Evolutionary conservation across 2,329 filamentous ascomycete genomes (phyloP), one percentile per base, ranked within the genome.

Genomic region (Nigrograna mackinnonii): DNA sequence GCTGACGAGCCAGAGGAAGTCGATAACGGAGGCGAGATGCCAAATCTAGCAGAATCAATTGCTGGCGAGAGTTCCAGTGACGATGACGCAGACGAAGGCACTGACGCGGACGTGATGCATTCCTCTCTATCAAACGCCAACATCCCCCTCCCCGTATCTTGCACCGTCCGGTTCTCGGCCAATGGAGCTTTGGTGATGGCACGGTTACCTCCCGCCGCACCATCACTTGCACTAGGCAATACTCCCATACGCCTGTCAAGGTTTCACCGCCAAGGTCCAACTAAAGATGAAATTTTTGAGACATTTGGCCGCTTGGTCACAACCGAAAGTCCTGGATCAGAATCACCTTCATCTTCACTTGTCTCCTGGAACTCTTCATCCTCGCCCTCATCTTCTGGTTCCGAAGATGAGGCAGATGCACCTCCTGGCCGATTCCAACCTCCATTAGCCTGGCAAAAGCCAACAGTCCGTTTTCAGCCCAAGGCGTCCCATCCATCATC

Each of bases 61-160:
- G 75, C n/a, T 19, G 6, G 26, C 6, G 61, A 50, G 51, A 92
- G 89, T 52, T 96, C 90, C 3, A 95, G 88, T 56, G 86, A 90
- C 49, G 86, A 90, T 46, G 88, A 91, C 51, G 89, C 91, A 35
- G 71, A 69, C 43, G 86, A 89, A 44, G 87, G 90, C 50, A 88
- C 58, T 17, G 65, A 60, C 20, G 73, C 78, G 43, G 78, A 78
- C 43, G 65, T 77, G 16, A 72, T 82, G 48, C 73, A 75, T 35
- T 72, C 74, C 7, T 70, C 78, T 19, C 80, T 80, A 77, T 65
- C 82, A 70, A 83, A 84, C 61, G 76, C 81, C 37, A 84, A 83
- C 57, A 80, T 86, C 4, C 84, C 84, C 4, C 66, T 84, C 38
- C 79, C 82, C 13, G 83, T 79, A 58, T 76, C 73, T 67, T 70